These are phyloP conservation scores for Oidiodendron maius DNA, from an alignment of 495 filamentous ascomycete species.

Conservation along the genomic window DNA sequence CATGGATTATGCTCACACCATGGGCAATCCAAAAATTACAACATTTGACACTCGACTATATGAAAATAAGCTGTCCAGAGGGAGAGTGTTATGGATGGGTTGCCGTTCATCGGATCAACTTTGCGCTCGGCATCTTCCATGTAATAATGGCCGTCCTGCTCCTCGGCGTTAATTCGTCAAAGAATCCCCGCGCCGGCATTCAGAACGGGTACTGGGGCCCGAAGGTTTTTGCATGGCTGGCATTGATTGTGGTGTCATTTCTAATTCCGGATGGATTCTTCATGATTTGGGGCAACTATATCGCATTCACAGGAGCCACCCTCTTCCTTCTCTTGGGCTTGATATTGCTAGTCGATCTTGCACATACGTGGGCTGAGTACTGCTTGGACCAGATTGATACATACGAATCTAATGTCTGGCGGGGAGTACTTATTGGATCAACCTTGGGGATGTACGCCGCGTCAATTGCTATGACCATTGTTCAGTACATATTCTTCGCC, in stretches of 20 bases:
- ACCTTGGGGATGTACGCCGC: constrained; percentile 91
- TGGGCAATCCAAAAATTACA: constrained; percentile 97
- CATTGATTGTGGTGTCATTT: constrained; percentile 83
- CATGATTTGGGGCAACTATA: constrained; percentile 91
- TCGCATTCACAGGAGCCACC: constrained; percentile 83
- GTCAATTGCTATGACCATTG: constrained; percentile 84
- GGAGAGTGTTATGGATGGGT: constrained; percentile 93
- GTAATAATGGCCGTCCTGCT: constrained; percentile 75
- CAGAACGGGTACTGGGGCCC: constrained; percentile 94
- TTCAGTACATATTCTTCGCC: constrained; percentile 98
- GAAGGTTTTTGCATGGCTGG: constrained; percentile 75
- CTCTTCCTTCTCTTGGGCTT: constrained; percentile 90
- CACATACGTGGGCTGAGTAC: constrained; percentile 96
- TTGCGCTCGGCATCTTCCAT: constrained; percentile 92
- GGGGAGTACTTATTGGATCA: constrained; percentile 80
- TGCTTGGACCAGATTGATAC: constrained; percentile 92
- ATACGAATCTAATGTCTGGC: constrained; percentile 78
- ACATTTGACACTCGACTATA: constrained; percentile 86
- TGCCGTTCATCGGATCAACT: constrained; percentile 95
- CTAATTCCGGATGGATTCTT: constrained; percentile 95
- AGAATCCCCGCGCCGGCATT: constrained; percentile 77
- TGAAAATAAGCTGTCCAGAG: constrained; percentile 84
- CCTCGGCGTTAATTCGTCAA: constrained; percentile 80
- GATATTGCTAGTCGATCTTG: constrained; percentile 88
- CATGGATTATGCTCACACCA: constrained; percentile 98